phyloP scores from a whole-genome alignment of 2,329 filamentous ascomycete genomes.

The Fusarium papillatum region DNA sequence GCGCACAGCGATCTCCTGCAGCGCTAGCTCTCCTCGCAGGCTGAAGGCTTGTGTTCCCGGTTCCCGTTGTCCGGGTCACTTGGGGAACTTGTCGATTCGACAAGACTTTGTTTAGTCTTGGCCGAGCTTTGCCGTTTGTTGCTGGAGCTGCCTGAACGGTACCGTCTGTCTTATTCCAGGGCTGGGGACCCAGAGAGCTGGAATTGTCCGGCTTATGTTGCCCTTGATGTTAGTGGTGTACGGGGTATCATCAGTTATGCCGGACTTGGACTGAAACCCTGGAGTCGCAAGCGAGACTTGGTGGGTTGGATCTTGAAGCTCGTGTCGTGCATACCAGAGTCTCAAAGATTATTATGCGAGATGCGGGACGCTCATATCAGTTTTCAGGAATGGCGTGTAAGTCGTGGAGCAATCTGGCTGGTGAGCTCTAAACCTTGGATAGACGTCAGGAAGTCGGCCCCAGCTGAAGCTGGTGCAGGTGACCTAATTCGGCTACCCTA shows the following conservation, averaged over 20 bases:
- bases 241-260: not conserved
- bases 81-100: conserved; percentile 3
- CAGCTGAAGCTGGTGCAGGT: not conserved
- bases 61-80: conserved; percentile 20
- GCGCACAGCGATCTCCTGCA: conserved; percentile 41
- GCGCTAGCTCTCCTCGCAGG: conserved; percentile 30
- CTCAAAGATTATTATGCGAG: not conserved
- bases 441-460: not conserved
- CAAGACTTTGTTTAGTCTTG: not conserved
- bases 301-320: not conserved
- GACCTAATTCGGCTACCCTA: not conserved
- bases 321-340: not conserved
- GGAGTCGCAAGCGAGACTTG: not conserved
- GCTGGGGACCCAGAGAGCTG: not conserved
- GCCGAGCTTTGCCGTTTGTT: not conserved
- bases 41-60: conserved; percentile 17
- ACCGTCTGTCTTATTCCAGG: not conserved
- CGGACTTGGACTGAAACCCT: not conserved
- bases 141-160: not conserved
- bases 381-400: not conserved
- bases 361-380: not conserved
- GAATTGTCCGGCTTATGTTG: not conserved
- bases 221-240: not conserved
- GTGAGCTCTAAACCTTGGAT: not conserved
- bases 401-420: not conserved